Percentiles rank a stretch among this genome's conserved stretches.
phyloP scores from a whole-genome alignment of 2,329 filamentous ascomycete species.

The Fusarium pseudocircinatum region DNA sequence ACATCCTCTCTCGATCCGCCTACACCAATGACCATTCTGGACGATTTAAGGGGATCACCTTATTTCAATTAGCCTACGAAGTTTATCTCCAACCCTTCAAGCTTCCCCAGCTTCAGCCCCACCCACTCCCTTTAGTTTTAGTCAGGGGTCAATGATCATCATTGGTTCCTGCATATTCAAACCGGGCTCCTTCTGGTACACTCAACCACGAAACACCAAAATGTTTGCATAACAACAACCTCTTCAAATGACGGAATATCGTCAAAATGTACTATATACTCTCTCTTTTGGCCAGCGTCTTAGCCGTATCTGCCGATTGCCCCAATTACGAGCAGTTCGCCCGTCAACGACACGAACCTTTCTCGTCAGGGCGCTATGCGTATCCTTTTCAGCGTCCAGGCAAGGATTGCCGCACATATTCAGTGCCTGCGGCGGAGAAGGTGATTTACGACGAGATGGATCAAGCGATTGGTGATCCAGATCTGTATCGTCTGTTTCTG shows the following conservation, averaged over 20 bases:
- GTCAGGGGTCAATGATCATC: constrained; percentile 13
- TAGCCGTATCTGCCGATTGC: constrained; percentile 43
- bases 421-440: constrained; percentile 78
- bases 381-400: constrained; percentile 85
- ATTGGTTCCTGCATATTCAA: background rate
- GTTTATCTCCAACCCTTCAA: background rate
- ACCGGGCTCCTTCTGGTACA: background rate
- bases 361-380: constrained; percentile 77
- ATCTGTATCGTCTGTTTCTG: constrained; percentile 75
- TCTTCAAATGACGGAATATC: constrained; percentile 8
- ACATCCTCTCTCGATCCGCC: background rate
- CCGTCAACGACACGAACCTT: constrained; percentile 67
- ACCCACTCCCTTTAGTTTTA: background rate
- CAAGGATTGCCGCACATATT: constrained; percentile 81
- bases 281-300: constrained; percentile 15
- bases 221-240: constrained; percentile 16
- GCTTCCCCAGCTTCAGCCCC: constrained; percentile 14
- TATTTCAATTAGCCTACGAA: background rate
- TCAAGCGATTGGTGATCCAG: constrained; percentile 76
- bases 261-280: constrained; percentile 13
- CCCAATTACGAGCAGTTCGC: constrained; percentile 51
- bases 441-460: constrained; percentile 75
- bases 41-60: background rate
- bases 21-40: background rate
- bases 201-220: background rate